Evolutionary conservation across 257 asterid genomes (phyloP), one percentile per base, ranked within the genome.

Genomic region (Phtheirospermum japonicum): DNA sequence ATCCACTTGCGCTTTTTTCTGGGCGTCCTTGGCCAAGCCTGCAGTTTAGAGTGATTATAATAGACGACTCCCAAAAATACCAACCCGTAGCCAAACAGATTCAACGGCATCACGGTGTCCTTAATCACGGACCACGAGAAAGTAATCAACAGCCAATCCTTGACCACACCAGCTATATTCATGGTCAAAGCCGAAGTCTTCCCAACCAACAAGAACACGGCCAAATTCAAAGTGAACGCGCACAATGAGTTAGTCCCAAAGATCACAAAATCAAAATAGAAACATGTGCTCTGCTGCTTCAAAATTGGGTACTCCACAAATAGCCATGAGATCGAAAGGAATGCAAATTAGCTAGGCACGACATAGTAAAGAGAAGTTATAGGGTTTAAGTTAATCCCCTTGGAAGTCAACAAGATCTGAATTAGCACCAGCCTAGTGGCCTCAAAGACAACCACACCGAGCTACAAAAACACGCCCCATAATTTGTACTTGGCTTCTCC

Each of bases 171-270:
- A 5, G 78, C 78, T 0, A 73, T 74, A 52, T 73, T 73, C 78
- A 73, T 73, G 59, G 78, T 73, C 56, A 73, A 34, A 6, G 78
- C 78, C 2, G 78, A 73, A n/a, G 78, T 73, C 70, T 68, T 73
- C 9, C 78, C 78, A 8, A 73, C 78, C 30, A 73, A 23, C 56
- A 73, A 58, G 64, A 73, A 73, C 64, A 73, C 78, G 2, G 78
- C 74, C 53, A 73, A 51, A 46, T 73, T 73, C 74, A 73, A 52
- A 0, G 78, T 71, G 51, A 68, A 73, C 0, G 78, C 78, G n/a
- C 78, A 73, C 13, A 73, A 0, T 0, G 71, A 73, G 43, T 73
- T 73, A 5, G 74, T 64, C 69, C 78, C 78, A 46, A 73, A 73
- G 2, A 68, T 51, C 12, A 59, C 34, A 13, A 73, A 57, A 63